Evolutionary conservation across 2,329 filamentous ascomycete species (phyloP).

Genomic region (Sarocladium brachiariae): DNA sequence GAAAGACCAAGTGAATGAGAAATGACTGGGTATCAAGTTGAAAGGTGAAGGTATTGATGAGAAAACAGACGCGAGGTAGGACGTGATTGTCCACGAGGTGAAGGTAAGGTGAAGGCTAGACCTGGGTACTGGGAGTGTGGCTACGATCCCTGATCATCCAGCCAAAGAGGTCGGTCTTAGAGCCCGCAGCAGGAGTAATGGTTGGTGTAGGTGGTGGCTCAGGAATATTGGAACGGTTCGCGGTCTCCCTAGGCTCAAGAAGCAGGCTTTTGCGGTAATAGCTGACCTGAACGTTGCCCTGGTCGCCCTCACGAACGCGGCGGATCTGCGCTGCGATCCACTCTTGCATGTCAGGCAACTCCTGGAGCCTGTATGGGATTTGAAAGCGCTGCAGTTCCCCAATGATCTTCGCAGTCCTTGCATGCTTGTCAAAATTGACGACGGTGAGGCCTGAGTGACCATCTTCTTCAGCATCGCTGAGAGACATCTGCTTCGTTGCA

Average conservation of each 20-base stretch:
- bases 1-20: constrained; percentile 8
- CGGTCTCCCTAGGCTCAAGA: constrained; percentile 65
- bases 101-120: neutral
- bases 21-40: constrained; percentile 9
- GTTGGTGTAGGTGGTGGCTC: constrained; percentile 26
- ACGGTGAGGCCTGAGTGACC: constrained; percentile 64
- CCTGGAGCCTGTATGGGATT: constrained; percentile 77
- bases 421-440: constrained; percentile 98
- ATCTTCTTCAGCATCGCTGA: constrained; percentile 47
- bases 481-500: constrained; percentile 65
- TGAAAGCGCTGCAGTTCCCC: constrained; percentile 94
- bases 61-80: neutral
- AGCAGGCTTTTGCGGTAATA: constrained; percentile 78
- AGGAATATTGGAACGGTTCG: constrained; percentile 22
- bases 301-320: constrained; percentile 58
- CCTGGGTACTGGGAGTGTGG: constrained; percentile 19
- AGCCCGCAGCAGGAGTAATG: constrained; percentile 23
- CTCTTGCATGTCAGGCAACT: constrained; percentile 82
- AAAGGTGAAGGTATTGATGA: constrained; percentile 1
- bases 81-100: too few relatives aligned
- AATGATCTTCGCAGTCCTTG: constrained; percentile 89
- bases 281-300: constrained; percentile 50
- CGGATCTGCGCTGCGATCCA: constrained; percentile 83
- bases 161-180: constrained; percentile 34
- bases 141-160: constrained; percentile 45